phyloP scores from a whole-genome alignment of 306 rosid species.

The Fragaria nilgerrensis region DNA sequence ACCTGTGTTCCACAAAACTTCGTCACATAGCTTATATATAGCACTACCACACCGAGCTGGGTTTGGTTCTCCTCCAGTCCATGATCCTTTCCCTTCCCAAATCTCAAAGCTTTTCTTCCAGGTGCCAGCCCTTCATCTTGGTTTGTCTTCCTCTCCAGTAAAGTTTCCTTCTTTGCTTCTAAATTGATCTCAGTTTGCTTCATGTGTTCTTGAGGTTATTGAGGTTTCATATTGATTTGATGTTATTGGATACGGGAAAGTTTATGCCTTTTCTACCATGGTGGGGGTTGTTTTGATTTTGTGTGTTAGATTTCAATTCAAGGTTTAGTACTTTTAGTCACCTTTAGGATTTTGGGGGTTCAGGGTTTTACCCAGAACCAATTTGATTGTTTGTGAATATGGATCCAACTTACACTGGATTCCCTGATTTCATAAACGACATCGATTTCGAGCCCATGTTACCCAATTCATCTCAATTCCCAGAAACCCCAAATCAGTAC shows the following conservation, averaged over 20 bases:
- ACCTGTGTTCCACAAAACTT: background rate
- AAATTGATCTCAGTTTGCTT: background rate
- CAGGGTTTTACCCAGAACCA: background rate
- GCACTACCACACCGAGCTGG: background rate
- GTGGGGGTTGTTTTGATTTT: background rate
- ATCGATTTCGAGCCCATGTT: slow-evolving; percentile 3
- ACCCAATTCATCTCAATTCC: slow-evolving; percentile 22
- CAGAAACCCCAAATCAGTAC: slow-evolving; percentile 13
- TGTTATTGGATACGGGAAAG: background rate
- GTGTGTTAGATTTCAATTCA: background rate
- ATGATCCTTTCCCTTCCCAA: background rate
- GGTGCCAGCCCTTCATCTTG: slow-evolving; percentile 1
- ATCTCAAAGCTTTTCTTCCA: slow-evolving; percentile 1
- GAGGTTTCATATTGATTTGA: background rate
- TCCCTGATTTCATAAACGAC: slow-evolving; percentile 28
- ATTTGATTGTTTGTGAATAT: slow-evolving; percentile 10
- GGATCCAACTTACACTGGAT: slow-evolving; percentile 27
- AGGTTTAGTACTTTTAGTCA: background rate
- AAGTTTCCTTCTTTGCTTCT: slow-evolving; percentile 16
- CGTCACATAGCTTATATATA: background rate
- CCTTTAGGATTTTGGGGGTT: background rate
- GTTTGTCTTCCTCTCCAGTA: background rate
- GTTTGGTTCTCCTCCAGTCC: background rate
- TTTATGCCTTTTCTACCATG: background rate
- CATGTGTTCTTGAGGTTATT: slow-evolving; percentile 18